Base-by-base conservation (phyloP, 345 rosid genomes). In the Salix exigua region DNA sequence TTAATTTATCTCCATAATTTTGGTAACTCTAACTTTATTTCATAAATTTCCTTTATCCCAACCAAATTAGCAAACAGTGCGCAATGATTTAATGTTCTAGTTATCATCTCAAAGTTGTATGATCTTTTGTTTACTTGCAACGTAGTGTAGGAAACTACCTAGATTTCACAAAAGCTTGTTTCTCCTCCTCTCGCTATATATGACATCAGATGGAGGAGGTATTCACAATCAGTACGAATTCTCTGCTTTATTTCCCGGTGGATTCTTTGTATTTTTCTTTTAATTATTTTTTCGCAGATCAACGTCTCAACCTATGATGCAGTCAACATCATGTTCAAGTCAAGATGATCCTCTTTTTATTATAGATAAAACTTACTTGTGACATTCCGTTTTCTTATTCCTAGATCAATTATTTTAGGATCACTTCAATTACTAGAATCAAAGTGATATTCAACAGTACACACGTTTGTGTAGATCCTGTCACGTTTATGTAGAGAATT, bases 201-300 rank as follows among this genome's bases (percentile, higher is more conserved):
- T 94, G 93, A 94, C 91, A 66, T 87, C 93, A 37, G 87, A 88
- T 1, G 97, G 97, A 64, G 97, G 92, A 73, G 97, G 98, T 94
- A 89, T 60, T 58, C 67, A 21, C 62, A 68, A 11, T 40, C 21
- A 23, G 10, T 38, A 35, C 18, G 28, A 75, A 53, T 68, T 33
- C 66, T 19, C 42, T 58, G 21, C 17, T 14, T 30, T 11, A 26
- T 31, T 21, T 18, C 40, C 11, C 40, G 3, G 31, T 1, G 30
- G 31, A 5, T 46, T 64, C 70, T n/a, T 31, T 60, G 19, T 21
- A 68, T 76, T 46, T 33, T 69, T 70, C 9, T 23, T 66, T 68
- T 16, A 4, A 35, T 71, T 21, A 16, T 18, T 25, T 3, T 60
- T 73, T 74, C 82, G 80, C 88, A 89, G 89, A 60, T 73, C 61